These are phyloP conservation scores for Pelargonium myrrhifolium DNA, from an alignment of 441 rosid genomes.

Conservation along the genomic window DNA sequence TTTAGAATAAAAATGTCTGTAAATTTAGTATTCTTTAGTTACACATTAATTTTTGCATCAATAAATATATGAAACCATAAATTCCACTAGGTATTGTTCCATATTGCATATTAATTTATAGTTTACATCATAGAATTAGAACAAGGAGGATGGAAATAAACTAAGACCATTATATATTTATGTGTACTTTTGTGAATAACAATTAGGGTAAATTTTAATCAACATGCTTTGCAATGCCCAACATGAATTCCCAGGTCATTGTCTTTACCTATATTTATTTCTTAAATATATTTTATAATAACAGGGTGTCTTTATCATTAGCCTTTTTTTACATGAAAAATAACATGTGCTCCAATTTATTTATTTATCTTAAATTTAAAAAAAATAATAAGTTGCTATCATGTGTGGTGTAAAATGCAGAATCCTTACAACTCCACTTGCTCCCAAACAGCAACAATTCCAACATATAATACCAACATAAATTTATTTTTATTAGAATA, in stretches of 20 bases:
- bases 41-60: too few relatives aligned
- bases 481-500: too few relatives aligned
- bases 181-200: neutral
- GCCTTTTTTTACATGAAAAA: neutral
- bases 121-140: too few relatives aligned
- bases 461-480: too few relatives aligned
- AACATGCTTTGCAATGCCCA: constrained; percentile 20
- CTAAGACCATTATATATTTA: neutral
- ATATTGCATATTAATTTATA: too few relatives aligned
- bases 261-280: neutral
- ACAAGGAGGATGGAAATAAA: too few relatives aligned
- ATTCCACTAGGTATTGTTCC: too few relatives aligned
- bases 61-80: too few relatives aligned
- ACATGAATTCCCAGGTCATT: neutral
- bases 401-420: neutral
- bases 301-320: neutral
- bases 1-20: too few relatives aligned
- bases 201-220: neutral
- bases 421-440: neutral
- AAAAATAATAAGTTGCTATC: neutral
- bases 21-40: too few relatives aligned
- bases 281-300: neutral
- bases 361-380: neutral
- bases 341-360: neutral
- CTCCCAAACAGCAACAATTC: neutral